Evolutionary conservation across 495 filamentous ascomycete species (phyloP).

Genomic region (Aspergillus kassunensis): DNA sequence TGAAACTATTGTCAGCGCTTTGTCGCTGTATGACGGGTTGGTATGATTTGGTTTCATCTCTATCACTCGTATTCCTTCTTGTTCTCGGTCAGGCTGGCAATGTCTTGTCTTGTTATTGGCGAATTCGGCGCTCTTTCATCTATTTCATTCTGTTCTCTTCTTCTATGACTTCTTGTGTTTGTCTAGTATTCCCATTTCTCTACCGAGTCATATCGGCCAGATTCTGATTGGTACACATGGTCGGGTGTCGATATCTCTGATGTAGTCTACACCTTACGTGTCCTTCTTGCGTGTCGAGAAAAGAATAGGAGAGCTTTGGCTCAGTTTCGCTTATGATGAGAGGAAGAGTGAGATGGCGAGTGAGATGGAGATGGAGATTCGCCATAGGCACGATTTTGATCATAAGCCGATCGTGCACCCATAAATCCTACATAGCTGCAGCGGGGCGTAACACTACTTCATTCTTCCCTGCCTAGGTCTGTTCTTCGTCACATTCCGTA

Average conservation of each 20-base stretch:
- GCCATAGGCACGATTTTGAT: too few species aligned
- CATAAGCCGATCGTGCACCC: background rate
- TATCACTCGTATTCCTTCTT: background rate
- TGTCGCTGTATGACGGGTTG: constrained; percentile 93
- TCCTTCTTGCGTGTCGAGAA: constrained; percentile 1
- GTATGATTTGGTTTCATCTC: constrained; percentile 55
- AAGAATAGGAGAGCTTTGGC: background rate
- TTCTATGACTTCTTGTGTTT: background rate
- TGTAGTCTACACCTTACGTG: constrained; percentile 3
- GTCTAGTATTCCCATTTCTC: constrained; percentile 1
- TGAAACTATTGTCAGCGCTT: constrained; percentile 96
- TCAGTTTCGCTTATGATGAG: background rate
- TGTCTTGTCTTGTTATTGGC: constrained; percentile 14
- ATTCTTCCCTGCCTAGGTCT: background rate
- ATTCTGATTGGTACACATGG: constrained; percentile 7
- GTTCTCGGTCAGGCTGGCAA: background rate
- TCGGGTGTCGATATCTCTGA: constrained; percentile 1
- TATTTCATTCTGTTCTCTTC: background rate
- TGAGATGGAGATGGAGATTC: background rate
- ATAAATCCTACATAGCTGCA: background rate
- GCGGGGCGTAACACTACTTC: background rate
- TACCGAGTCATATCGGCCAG: background rate
- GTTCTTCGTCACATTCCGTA: background rate
- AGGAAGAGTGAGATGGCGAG: background rate
- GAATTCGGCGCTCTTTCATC: constrained; percentile 27